Evolutionary conservation across 441 rosid species (phyloP).

Genomic region (Daphne laureola): DNA sequence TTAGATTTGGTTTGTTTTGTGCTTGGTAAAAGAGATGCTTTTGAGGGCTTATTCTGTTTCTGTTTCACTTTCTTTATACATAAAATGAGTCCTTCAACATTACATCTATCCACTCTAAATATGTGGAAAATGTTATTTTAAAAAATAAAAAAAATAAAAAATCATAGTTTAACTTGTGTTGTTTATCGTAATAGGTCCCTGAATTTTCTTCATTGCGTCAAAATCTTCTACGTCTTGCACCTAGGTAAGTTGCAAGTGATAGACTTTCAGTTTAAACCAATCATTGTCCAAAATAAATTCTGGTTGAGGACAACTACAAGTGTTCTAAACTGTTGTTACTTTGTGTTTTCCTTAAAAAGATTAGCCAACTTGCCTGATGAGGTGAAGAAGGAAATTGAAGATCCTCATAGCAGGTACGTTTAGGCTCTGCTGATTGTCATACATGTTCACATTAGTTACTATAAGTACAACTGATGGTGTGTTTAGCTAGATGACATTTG

Average conservation of each 20-base stretch:
- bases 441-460: too few species aligned
- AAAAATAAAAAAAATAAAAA: too few species aligned
- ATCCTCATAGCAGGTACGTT: constrained; percentile 52
- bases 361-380: constrained; percentile 78
- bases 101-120: too few species aligned
- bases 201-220: constrained; percentile 61
- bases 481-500: too few species aligned
- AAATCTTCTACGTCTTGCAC: constrained; percentile 69
- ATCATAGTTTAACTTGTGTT: not conserved
- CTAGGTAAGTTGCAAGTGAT: constrained; percentile 34
- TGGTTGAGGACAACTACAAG: constrained; percentile 4
- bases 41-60: too few species aligned
- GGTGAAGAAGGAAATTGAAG: constrained; percentile 78
- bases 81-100: too few species aligned
- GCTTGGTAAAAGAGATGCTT: too few species aligned
- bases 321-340: not conserved
- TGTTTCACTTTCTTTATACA: too few species aligned
- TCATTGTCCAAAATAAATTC: not conserved
- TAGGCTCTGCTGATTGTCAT: too few species aligned
- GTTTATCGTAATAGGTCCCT: constrained; percentile 50
- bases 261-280: not conserved
- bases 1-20: too few species aligned
- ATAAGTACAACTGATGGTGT: too few species aligned
- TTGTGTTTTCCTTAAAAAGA: constrained; percentile 31
- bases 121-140: not conserved